Base-by-base conservation (phyloP, 257 asterid genomes). In the Asclepias syriaca region DNA sequence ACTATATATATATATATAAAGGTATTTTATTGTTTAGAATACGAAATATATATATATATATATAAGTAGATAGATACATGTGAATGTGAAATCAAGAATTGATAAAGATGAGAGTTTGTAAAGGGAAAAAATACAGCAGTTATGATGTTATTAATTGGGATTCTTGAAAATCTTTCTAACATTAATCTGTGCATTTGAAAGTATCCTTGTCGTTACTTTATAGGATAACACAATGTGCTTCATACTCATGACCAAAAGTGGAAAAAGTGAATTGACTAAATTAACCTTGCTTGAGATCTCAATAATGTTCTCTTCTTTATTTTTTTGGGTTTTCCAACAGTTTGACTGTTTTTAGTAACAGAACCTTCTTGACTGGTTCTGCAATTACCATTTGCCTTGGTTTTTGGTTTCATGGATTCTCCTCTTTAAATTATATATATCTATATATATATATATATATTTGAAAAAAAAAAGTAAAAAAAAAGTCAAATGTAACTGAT, bases 201-300 rank as follows among this genome's bases (percentile, higher is more conserved):
- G 49, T 48, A 61, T 34, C 69, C 66, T 78, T 81, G 80, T 76
- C 81, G 76, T 55, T 74, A 72, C 83, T 78, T 81, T 81, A 63
- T 68, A 11, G 80, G 78, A 72, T 68, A 68, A 24, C 34, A 24
- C 78, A 81, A 78, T 74, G 75, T 76, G 81, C 29, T 53, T 45
- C 22, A 53, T 71, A 76, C 77, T 76, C 43, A 73, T 81, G 80
- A 78, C 71, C 46, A 64, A 12, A 50, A 68, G 75, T 65, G 79
- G 69, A 5, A 13, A 27, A 5, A 1, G 27, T 43, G 55, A 77
- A 55, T 32, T 59, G 63, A 49, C 71, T 45, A n/a, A 65, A 50
- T 46, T 77, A 66, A 55, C 75, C 77, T 63, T 78, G 67, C 54
- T 82, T 73, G 60, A 51, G 81, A 69, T 76, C 71, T 66, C 70